Evolutionary conservation across 257 asterid genomes (phyloP).

Genomic region (Nicotiana attenuata): DNA sequence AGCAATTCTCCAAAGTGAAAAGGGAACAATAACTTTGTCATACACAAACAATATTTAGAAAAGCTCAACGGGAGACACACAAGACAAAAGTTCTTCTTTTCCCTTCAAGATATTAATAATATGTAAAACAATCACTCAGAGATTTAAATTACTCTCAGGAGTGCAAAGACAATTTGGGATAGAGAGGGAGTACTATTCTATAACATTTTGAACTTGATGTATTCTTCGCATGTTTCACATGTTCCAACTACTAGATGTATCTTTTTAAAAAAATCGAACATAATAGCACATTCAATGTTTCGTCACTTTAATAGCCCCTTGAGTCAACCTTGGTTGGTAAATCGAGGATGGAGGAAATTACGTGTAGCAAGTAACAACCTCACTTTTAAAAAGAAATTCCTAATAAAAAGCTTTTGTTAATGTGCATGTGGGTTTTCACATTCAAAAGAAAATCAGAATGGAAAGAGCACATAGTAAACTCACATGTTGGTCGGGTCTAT

Average conservation of each 20-base stretch:
- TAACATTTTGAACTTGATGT: neutral
- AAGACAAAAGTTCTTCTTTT: neutral
- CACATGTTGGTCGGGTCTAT: slow-evolving; percentile 83
- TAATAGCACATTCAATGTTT: neutral
- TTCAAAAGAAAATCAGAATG: neutral
- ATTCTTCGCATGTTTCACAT: neutral
- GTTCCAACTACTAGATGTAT: neutral
- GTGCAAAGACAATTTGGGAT: neutral
- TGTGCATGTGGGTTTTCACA: neutral
- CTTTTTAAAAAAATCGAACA: neutral
- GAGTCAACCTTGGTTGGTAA: neutral
- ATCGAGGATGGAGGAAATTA: neutral
- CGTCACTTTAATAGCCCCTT: neutral
- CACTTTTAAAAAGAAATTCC: neutral
- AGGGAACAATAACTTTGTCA: neutral
- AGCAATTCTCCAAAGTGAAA: neutral
- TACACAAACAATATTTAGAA: neutral
- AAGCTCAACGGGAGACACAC: neutral
- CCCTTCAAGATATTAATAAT: neutral
- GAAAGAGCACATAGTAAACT: slow-evolving; percentile 1
- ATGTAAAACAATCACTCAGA: neutral
- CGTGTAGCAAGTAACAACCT: neutral
- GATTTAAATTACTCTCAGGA: neutral
- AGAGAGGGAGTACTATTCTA: neutral
- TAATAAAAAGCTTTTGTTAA: neutral